Base-by-base conservation (phyloP, 225 moss, liverwort and hornwort species). In the Bryum argenteum region DNA sequence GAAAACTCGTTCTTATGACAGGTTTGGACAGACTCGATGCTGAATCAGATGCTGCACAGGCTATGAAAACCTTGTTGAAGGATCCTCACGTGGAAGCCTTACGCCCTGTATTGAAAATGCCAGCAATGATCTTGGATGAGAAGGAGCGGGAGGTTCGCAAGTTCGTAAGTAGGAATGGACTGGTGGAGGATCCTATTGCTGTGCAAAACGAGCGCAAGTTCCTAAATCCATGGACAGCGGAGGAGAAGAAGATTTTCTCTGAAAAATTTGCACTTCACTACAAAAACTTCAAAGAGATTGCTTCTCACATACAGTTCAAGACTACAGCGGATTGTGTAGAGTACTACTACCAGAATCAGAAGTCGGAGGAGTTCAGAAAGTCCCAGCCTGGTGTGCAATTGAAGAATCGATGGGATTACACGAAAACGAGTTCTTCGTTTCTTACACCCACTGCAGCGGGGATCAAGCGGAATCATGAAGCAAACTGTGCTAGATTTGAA, bases 101-200 rank as follows among this genome's bases (percentile, higher is more conserved):
- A 24, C 80, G 88, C 56, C 59, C 78, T 81, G 65, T 73, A 66
- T 63, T 75, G 11, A 75, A 77, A 73, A 89, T 89, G 88, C 88
- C 88, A 48, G 70, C 88, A 66, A 86, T 89, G 88, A 83, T 89
- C 18, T 73, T 89, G 76, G 83, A 89, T 74, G 86, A 83, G 61
- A 88, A 85, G 71, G 82, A 89, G 66, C 77, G 85, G 54, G 72
- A 75, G 1, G 73, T 76, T 67, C 82, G 78, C 65, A 80, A 73
- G 71, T 89, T 79, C 78, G 65, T 83, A 48, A 89, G 60, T 72
- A 65, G 45, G 45, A 89, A 89, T 75, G 88, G 80, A n/a, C 76
- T 89, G 62, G 85, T 89, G 69, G 86, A 86, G 61, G 86, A 89
- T 65, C 88, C 88, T 61, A 19, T 81, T 63, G 54, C 78, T 50